Base-by-base conservation (phyloP, 2,329 filamentous ascomycete genomes). In the Hymenoscyphus repandus region DNA sequence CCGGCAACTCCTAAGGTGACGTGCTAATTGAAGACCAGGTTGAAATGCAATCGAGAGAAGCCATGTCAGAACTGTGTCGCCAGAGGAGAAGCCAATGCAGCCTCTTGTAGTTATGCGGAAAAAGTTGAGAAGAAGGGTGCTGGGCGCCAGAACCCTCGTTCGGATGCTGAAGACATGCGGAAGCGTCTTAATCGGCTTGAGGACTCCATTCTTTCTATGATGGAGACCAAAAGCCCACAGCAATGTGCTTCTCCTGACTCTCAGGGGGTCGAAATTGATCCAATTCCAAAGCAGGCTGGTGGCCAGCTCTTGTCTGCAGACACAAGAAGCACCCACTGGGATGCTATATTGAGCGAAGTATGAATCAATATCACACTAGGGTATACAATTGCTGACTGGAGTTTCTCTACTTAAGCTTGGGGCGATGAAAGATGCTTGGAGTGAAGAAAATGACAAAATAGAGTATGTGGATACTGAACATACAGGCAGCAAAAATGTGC, bases 31-130 rank as follows among this genome's bases (percentile, higher is more conserved):
- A 43, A 51, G 18, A 36, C 64, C 13, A 81, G 76, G 62, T 79
- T 92, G 68, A 96, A 96, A 81, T 97, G 91, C 73, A 93, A 96
- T 69, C 83, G 91, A 63, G 82, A 80, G 55, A 82, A 90, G 57
- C 91, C 91, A 39, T 96, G 90, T 72, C 89, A 92, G 70, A 96
- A 96, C 66, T 97, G 91, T 68, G 83, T 88, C 51, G 95, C 95
- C 70, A 84, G 90, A 58, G 87, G 82, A 57, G 88, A 90, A 68
- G 82, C 84, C 6, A 70, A 78, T 47, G 85, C 87, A 91, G 87
- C 34, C 71, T 95, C 64, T 95, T 95, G 91, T 91, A 90, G 66
- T 89, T 85, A 68, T 88, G 88, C 66, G 65, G 50, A 49, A 54
- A 39, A 63, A 65, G 27, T 63, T 68, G 36, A 76, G 80, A 75